A percentile compares a stretch with the other conserved stretches of the same genome.
Conservation (phyloP, 2,329 filamentous ascomycete genomes). For the Epichloe sp. region DNA sequence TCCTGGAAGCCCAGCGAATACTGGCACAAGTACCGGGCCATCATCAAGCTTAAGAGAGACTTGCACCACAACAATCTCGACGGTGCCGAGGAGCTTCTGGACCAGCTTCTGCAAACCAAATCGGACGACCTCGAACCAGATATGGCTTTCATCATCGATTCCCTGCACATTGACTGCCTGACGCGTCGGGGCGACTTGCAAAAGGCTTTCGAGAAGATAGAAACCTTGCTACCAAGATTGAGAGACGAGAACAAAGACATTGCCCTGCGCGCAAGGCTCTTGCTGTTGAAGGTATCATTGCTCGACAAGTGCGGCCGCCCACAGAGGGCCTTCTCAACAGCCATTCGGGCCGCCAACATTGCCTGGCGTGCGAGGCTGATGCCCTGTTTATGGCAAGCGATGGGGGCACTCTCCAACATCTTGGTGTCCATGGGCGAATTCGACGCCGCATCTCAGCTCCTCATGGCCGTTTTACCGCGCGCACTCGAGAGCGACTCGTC, state of each 20-base stretch:
- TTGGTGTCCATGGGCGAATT: conserved; percentile 61
- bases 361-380: conserved; percentile 58
- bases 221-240: conserved; percentile 27
- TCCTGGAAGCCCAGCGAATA: conserved; percentile 69
- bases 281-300: conserved; percentile 60
- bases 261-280: conserved; percentile 53
- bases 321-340: conserved; percentile 63
- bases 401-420: conserved; percentile 53
- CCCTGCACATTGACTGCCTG: conserved; percentile 38
- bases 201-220: conserved; percentile 34
- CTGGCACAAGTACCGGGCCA: conserved; percentile 51
- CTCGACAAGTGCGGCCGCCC: conserved; percentile 56
- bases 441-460: conserved; percentile 47
- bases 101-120: conserved; percentile 38
- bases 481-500: conserved; percentile 58
- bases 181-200: conserved; percentile 33
- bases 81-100: conserved; percentile 36
- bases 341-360: conserved; percentile 60
- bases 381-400: conserved; percentile 58
- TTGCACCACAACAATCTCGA: conserved; percentile 42
- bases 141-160: conserved; percentile 36
- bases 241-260: conserved; percentile 39
- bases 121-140: conserved; percentile 39
- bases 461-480: conserved; percentile 60
- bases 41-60: conserved; percentile 52